These are phyloP conservation scores for Saccharomycopsis javanensis DNA, from an alignment of 805 yeast genomes.

Conservation along the genomic window DNA sequence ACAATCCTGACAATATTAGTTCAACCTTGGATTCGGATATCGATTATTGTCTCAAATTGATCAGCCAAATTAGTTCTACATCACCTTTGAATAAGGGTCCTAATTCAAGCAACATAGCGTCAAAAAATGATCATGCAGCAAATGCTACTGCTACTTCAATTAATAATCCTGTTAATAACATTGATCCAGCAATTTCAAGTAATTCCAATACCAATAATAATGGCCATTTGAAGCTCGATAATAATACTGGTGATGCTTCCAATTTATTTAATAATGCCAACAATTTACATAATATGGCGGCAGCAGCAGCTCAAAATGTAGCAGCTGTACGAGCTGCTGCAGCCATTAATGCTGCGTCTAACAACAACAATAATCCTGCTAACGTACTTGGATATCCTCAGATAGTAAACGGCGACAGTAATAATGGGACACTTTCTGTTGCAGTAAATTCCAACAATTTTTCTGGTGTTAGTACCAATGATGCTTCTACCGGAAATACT, in stretches of 20 bases:
- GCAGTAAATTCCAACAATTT: neutral
- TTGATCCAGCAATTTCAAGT: constrained; percentile 16
- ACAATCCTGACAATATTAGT: neutral
- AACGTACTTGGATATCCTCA: neutral
- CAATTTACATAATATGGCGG: neutral
- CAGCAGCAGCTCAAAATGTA: neutral
- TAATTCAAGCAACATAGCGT: neutral
- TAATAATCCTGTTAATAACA: neutral
- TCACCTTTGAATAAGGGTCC: neutral
- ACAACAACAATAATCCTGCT: constrained; percentile 1
- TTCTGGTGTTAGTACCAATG: neutral
- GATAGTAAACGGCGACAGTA: neutral
- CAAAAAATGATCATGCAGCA: neutral
- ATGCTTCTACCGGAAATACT: neutral
- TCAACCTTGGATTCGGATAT: neutral
- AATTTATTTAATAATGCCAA: neutral
- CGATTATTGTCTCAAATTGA: neutral
- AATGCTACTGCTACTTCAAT: neutral
- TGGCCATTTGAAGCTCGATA: neutral
- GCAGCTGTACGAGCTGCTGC: neutral
- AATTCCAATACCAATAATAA: neutral
- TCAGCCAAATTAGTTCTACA: neutral
- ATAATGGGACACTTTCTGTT: neutral
- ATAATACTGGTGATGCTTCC: neutral
- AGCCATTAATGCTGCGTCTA: constrained; percentile 12